Conservation (phyloP, 345 rosid species). For the Bruguiera sexangula region DNA sequence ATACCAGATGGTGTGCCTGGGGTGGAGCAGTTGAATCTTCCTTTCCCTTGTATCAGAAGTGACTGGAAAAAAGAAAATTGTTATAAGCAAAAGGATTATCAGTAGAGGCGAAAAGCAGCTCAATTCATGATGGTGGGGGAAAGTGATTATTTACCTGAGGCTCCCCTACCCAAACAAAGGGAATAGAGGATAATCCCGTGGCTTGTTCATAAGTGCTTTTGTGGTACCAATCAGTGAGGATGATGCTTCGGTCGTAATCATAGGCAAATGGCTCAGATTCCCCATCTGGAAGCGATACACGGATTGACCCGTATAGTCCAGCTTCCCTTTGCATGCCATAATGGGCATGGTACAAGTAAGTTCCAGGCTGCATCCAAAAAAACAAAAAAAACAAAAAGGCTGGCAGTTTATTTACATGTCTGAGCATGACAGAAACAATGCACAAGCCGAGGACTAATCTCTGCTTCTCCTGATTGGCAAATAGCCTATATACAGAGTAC, state of each 20-base stretch:
- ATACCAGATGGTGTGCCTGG: slow-evolving; percentile 23
- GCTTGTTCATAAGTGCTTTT: slow-evolving; percentile 56
- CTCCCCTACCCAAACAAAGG: slow-evolving; percentile 75
- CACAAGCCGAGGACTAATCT: too few species aligned
- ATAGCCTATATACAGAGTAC: background rate
- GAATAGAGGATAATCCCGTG: slow-evolving; percentile 47
- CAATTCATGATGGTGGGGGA: too few species aligned
- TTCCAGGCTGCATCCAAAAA: slow-evolving; percentile 49
- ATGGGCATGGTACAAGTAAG: slow-evolving; percentile 73
- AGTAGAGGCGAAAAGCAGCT: too few species aligned
- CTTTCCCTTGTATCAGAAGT: slow-evolving; percentile 68
- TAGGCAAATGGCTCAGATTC: slow-evolving; percentile 57
- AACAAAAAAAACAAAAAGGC: background rate
- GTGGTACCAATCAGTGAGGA: slow-evolving; percentile 78
- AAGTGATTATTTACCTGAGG: slow-evolving; percentile 48
- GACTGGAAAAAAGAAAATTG: slow-evolving; percentile 37
- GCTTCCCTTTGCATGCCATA: slow-evolving; percentile 79
- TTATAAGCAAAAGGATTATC: background rate
- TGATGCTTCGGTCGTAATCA: slow-evolving; percentile 57
- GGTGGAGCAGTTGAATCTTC: slow-evolving; percentile 56
- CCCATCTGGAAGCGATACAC: slow-evolving; percentile 42
- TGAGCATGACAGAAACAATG: too few species aligned
- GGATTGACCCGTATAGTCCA: slow-evolving; percentile 65
- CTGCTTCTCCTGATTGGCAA: background rate
- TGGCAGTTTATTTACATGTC: background rate